Evolutionary conservation across 345 rosid species (phyloP), one percentile per base, ranked within the genome.

Genomic region (Ceriops zippeliana): DNA sequence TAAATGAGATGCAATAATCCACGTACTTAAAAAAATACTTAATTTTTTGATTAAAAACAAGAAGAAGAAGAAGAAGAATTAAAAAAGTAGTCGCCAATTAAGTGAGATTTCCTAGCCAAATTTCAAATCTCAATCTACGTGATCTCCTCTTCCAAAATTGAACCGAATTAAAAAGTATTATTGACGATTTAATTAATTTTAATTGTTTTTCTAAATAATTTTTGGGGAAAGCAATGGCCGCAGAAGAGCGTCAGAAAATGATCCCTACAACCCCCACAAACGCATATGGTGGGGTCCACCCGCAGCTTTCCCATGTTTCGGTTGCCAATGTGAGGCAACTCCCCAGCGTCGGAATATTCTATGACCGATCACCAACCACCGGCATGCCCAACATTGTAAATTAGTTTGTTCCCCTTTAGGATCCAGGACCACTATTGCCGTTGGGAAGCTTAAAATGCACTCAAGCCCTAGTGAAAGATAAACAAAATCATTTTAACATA

Each of bases 261-360:
- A 69, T 63, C 78, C 61, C 78, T 52, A 26, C 73, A 75, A 58
- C 21, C 70, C 78, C 66, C 73, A 58, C 69, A 68, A 9, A 4
- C 53, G 34, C 34, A 15, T 15, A 0, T 28, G 17, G 52, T 10
- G 20, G 63, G 54, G 73, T 38, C 78, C 73, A 58, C 10, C 15
- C 7, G 9, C n/a, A 24, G 0, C 58, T 47, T 61, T 38, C 46
- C 30, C 30, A 47, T 1, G 27, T 47, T 35, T 47, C 70, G 49
- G 7, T 58, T 75, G 66, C 73, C 62, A 3, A 69, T 53, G 68
- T 22, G 59, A 51, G 59, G 17, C 72, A 42, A 13, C 1, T 42
- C 16, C 7, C 51, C 62, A 24, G n/a, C 42, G 21, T 53, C 78
- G 70, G 73, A 63, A 75, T 75, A 69, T 75, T 69, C 65, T 6